phyloP scores from a whole-genome alignment of 352 stramenopile species.

The Blastocystis sp. region DNA sequence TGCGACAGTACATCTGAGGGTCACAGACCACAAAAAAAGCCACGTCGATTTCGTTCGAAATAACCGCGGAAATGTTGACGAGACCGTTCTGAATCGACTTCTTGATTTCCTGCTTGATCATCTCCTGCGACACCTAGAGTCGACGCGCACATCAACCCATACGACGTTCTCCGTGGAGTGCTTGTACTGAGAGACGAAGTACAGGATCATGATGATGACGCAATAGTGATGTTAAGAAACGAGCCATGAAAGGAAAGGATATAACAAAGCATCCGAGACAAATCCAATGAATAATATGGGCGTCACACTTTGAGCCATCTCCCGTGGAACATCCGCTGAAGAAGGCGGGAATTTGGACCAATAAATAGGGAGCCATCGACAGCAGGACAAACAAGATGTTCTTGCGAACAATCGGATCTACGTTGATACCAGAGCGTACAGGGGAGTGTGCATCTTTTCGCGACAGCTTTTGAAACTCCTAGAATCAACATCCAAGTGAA shows the following conservation, averaged over 20 bases:
- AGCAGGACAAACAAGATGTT: conserved; percentile 82
- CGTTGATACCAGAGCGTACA: conserved; percentile 71
- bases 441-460: conserved; percentile 68
- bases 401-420: conserved; percentile 77
- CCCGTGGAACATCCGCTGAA: conserved; percentile 8
- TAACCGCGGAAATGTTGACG: conserved; percentile 68
- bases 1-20: not conserved
- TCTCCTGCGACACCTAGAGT: not conserved
- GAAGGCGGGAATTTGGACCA: conserved; percentile 73
- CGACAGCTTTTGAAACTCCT: conserved; percentile 64
- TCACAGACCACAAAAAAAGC: not conserved
- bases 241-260: not conserved
- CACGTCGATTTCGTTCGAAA: conserved; percentile 65
- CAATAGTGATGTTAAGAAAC: conserved; percentile 5
- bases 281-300: not conserved
- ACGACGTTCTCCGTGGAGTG: conserved; percentile 21
- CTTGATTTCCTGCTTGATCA: conserved; percentile 34
- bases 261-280: not conserved
- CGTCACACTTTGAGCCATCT: not conserved
- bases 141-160: not conserved
- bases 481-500: not conserved
- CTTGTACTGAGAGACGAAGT: conserved; percentile 33
- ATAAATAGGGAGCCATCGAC: conserved; percentile 86
- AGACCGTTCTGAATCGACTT: conserved; percentile 67
- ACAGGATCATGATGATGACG: conserved; percentile 14